Conservation (phyloP, 305 asterid species). For the Fraxinus velutina region DNA sequence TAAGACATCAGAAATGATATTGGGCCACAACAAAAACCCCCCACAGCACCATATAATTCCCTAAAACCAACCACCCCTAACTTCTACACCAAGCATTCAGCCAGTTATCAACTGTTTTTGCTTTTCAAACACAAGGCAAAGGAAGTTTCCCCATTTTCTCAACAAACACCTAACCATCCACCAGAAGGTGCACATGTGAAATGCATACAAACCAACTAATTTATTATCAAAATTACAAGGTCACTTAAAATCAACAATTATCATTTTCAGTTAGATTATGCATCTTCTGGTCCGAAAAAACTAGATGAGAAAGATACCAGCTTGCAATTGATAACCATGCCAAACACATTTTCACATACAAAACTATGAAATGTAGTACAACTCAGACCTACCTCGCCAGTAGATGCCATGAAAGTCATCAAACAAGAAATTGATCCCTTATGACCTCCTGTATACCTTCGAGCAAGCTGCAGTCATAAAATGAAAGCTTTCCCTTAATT, state of each 20-base stretch:
- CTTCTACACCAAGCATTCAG: conserved; percentile 15
- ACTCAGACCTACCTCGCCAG: conserved; percentile 73
- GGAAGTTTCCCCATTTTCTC: background rate
- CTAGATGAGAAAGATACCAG: conserved; percentile 4
- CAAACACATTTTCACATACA: conserved; percentile 18
- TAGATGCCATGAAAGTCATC: conserved; percentile 95
- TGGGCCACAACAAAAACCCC: background rate
- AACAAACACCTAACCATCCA: conserved; percentile 15
- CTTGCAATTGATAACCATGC: conserved; percentile 11
- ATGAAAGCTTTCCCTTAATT: conserved; percentile 24
- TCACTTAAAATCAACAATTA: background rate
- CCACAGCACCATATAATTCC: conserved; percentile 4
- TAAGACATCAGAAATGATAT: conserved; percentile 7
- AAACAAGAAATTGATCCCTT: conserved; percentile 94
- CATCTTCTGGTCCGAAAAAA: background rate
- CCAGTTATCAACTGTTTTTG: conserved; percentile 11
- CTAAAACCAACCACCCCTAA: conserved; percentile 10
- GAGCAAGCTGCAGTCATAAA: conserved; percentile 66
- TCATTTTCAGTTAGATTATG: background rate
- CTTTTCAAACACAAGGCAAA: conserved; percentile 14
- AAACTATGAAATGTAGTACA: conserved; percentile 10
- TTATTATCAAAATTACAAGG: background rate
- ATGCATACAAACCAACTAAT: conserved; percentile 13
- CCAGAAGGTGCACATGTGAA: conserved; percentile 6
- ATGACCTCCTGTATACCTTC: conserved; percentile 99